Evolutionary conservation across 768 basidiomycete species (phyloP), one percentile per base, ranked within the genome.

Genomic region (Mycena floridula): DNA sequence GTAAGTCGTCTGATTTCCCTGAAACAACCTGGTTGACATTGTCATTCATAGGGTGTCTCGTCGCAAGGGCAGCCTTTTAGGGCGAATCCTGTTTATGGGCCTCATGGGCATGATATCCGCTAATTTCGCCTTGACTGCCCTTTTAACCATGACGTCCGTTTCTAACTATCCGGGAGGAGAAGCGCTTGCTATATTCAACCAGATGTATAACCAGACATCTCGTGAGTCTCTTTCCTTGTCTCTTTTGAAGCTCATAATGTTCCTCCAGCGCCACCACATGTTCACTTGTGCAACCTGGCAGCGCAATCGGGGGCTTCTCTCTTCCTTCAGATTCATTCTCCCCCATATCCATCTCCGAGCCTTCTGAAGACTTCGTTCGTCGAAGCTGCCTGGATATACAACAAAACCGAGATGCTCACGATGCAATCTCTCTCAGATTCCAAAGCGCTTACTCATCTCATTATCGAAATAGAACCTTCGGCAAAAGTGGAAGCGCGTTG

Each of bases 221-320:
- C 30, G 72, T 68, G 50, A 54, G 54, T 48, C 25, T 16, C 36
- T 11, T 20, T 36, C 18, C 8, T 20, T 9, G 23, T 41, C 4
- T 23, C 36, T 22, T n/a, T 12, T 41, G 7, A 35, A 23, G 38
- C 13, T 12, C 7, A 20, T 7, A 25, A 46, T 40, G 21, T 20
- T 26, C 23, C 4, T 18, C 16, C 35, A 42, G 23, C 52, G 5
- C 53, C 61, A 65, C 76, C 79, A 27, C 78, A 83, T 46, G 76
- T 95, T 3, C 86, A 94, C 55, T 79, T 96, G 36, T 82, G 79
- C 41, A 88, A 94, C 50, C 76, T 91, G 36, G 86, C 89, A 1
- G 83, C 89, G 2, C 93, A 95, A 61, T 91, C 85, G 0, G 95
- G 96, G 2, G 88, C 90, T 3, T 86, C 90, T 0, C 79, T 93